These are phyloP conservation scores for Agaricus sinodeliciosus DNA, from an alignment of 768 basidiomycete genomes.

Conservation along the genomic window DNA sequence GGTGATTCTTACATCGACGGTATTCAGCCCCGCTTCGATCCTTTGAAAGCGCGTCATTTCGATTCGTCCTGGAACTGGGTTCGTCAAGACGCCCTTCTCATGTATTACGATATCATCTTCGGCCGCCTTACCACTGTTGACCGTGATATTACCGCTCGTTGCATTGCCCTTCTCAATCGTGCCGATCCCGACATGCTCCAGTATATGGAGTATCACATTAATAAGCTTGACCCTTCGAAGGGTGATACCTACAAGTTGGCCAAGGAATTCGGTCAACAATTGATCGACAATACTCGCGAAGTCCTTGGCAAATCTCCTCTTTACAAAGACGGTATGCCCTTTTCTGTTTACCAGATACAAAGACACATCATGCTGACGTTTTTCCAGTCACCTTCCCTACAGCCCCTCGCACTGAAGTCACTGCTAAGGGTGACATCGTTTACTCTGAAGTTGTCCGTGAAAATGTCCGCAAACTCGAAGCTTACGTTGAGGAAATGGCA, in stretches of 20 bases:
- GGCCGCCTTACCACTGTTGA: constrained; percentile 92
- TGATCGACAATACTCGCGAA: constrained; percentile 90
- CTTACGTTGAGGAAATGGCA: constrained; percentile 98
- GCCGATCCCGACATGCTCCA: constrained; percentile 87
- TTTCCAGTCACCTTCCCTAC: constrained; percentile 91
- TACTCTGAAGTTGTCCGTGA: constrained; percentile 94
- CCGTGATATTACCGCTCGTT: constrained; percentile 93
- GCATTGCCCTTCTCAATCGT: constrained; percentile 95
- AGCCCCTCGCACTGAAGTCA: constrained; percentile 92
- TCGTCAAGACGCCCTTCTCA: constrained; percentile 89
- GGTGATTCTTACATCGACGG: constrained; percentile 92
- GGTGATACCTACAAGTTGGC: constrained; percentile 94
- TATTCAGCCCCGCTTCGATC: constrained; percentile 91
- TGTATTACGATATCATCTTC: constrained; percentile 99
- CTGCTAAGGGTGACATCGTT: constrained; percentile 88
- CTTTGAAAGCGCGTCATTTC: constrained; percentile 94
- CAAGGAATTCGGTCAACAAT: constrained; percentile 93
- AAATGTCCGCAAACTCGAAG: constrained; percentile 94
- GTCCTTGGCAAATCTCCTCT: constrained; percentile 79
- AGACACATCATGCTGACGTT: constrained; percentile 4
- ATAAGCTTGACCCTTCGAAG: constrained; percentile 69
- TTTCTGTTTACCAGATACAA: neutral
- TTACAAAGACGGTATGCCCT: constrained; percentile 84
- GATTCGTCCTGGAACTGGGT: constrained; percentile 99
- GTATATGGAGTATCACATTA: constrained; percentile 96